These are phyloP conservation scores for Salix caprea DNA, from an alignment of 345 rosid genomes.

Conservation along the genomic window DNA sequence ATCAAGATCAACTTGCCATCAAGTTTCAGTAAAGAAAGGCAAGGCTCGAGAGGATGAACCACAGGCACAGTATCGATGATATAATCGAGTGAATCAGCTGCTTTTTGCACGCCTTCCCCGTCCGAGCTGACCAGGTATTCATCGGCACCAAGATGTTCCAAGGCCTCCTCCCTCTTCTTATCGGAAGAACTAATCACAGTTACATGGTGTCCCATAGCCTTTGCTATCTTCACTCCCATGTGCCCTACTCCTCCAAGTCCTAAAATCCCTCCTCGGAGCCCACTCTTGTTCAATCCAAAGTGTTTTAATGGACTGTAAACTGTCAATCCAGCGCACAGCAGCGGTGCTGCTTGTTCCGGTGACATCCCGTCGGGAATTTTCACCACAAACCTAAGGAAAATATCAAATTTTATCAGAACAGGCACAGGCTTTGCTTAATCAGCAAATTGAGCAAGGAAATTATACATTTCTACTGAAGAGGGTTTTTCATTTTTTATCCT, in stretches of 20 bases:
- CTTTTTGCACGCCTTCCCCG: constrained; percentile 43
- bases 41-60: constrained; percentile 82
- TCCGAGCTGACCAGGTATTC: constrained; percentile 77
- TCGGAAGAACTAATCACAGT: constrained; percentile 93
- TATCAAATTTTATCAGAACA: background rate
- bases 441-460: background rate
- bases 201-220: constrained; percentile 93
- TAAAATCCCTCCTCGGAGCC: constrained; percentile 73
- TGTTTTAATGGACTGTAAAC: constrained; percentile 85
- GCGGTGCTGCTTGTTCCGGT: constrained; percentile 82
- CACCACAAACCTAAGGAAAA: constrained; percentile 60
- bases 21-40: constrained; percentile 58
- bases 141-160: constrained; percentile 87
- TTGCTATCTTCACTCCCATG: constrained; percentile 94
- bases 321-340: constrained; percentile 81
- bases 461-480: background rate
- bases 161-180: constrained; percentile 74
- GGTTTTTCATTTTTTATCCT: background rate
- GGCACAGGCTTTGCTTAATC: background rate
- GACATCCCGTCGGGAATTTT: constrained; percentile 85
- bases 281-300: constrained; percentile 60
- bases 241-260: constrained; percentile 98
- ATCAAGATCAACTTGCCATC: constrained; percentile 82
- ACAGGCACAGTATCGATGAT: constrained; percentile 87
- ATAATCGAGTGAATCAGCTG: constrained; percentile 76